Evolutionary conservation across 352 stramenopile species (phyloP), one percentile per base, ranked within the genome.

Genomic region (Phytophthora idaei): DNA sequence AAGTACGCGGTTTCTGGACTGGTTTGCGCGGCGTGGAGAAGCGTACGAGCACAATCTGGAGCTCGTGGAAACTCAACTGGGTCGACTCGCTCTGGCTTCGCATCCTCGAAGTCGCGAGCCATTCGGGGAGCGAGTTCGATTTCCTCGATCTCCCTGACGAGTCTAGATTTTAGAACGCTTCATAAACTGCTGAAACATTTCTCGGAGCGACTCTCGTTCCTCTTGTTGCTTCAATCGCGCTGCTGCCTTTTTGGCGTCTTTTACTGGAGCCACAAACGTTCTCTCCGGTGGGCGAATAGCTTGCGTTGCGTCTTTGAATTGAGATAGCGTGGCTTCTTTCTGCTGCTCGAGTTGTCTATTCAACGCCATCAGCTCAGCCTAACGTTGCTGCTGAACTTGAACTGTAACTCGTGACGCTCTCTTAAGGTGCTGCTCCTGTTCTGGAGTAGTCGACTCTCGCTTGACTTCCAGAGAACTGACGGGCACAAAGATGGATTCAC

Each of bases 11-110:
- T 93, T 95, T 65, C 44, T 95, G 46, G 74, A 85, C 32, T 95
- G 87, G 85, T 95, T 92, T 67, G 76, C 78, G 4, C 69, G 56
- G 27, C 83, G 84, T 5, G 86, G 86, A 0, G 84, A 91, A 31
- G 79, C 81, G 5, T 92, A 90, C 47, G 86, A 94, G 50, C 79
- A 88, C 47, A 94, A 93, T 48, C 28, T 93, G 2, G 69, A 82
- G 5, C 54, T 91, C 7, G 72, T 95, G 1, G 87, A 95, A 51
- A 73, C 70, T 3, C 83, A 94, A 46, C 61, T 94, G 10, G 76
- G 73, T 37, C 75, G 76, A 8, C 53, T 93, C 12, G 77, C 79
- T 2, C 21, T 60, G 5, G 56, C 53, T 12, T 87, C 83, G 1
- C 66, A 74, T 2, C 78, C 85, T 11, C 64, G 66, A 17, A 44